A percentile compares a stretch with the other conserved stretches of the same genome.
Evolutionary conservation across 495 filamentous ascomycete species (phyloP).

Genomic region (Tuber calosporum): DNA sequence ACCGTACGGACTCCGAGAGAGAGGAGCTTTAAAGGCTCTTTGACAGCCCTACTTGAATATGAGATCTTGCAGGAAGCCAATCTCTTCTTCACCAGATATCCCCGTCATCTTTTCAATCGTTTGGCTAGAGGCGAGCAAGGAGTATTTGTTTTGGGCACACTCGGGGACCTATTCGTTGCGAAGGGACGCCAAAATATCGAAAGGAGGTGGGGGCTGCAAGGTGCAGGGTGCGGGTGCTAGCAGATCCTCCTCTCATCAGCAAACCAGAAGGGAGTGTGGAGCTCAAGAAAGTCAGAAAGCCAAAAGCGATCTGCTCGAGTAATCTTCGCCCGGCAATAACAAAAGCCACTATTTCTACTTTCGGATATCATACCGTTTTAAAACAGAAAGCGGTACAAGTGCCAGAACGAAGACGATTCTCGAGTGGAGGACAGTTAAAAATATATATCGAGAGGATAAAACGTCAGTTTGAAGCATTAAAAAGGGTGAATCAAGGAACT

Average conservation of each 20-base stretch:
- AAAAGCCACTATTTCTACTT: constrained; percentile 1
- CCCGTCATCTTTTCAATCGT: constrained; percentile 22
- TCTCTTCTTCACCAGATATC: constrained; percentile 20
- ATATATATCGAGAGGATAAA: not conserved
- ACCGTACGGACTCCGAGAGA: constrained; percentile 15
- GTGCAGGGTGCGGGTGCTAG: not conserved
- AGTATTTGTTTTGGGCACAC: constrained; percentile 2
- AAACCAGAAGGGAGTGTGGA: not conserved
- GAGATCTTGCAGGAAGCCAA: constrained; percentile 36
- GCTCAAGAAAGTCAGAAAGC: not conserved
- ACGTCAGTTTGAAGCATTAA: not conserved
- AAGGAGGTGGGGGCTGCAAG: constrained; percentile 1
- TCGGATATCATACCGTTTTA: not conserved
- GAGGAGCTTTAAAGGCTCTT: constrained; percentile 17
- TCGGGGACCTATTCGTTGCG: not conserved
- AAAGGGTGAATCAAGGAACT: not conserved
- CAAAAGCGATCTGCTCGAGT: constrained; percentile 3
- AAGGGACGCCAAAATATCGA: not conserved
- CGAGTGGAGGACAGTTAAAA: not conserved
- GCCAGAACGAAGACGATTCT: not conserved
- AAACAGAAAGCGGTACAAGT: not conserved
- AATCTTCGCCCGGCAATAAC: not conserved
- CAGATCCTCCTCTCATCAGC: constrained; percentile 1
- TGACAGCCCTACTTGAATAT: constrained; percentile 24
- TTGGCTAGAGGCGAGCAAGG: constrained; percentile 1